Conservation (phyloP, 768 basidiomycete genomes). For the Clitopilus passeckerianus region DNA sequence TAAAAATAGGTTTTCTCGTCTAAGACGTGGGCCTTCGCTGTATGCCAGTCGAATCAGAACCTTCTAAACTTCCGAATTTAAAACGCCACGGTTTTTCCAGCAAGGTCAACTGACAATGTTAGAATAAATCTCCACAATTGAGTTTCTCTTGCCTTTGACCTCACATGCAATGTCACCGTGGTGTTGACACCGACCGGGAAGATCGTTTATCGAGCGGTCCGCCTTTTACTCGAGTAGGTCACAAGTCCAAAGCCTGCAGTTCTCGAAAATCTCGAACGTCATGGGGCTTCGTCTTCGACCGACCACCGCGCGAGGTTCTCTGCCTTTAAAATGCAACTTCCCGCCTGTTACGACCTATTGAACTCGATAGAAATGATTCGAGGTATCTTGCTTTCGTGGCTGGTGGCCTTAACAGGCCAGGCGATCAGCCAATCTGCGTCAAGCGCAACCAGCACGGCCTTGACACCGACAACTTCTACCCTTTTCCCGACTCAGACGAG, state of each 20-base stretch:
- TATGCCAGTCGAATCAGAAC: too few relatives aligned
- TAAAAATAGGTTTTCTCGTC: too few relatives aligned
- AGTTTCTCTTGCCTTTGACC: too few relatives aligned
- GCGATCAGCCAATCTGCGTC: background rate
- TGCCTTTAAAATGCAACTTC: background rate
- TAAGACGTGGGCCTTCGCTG: too few relatives aligned
- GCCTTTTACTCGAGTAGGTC: background rate
- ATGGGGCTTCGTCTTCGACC: background rate
- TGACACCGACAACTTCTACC: background rate
- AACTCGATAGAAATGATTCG: background rate
- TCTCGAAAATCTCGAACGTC: background rate
- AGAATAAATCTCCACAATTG: too few relatives aligned
- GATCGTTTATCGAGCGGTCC: background rate
- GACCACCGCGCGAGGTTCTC: background rate
- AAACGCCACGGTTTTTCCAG: too few relatives aligned
- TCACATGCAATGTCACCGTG: too few relatives aligned
- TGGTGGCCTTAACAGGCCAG: background rate
- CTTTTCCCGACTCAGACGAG: background rate
- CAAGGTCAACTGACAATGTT: too few relatives aligned
- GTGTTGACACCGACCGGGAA: background rate
- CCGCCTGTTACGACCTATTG: background rate
- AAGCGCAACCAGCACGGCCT: too few relatives aligned
- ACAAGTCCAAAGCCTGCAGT: background rate
- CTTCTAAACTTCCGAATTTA: too few relatives aligned
- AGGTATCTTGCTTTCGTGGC: background rate